Evolutionary conservation across 345 rosid genomes (phyloP).

Genomic region (Brassica carinata): DNA sequence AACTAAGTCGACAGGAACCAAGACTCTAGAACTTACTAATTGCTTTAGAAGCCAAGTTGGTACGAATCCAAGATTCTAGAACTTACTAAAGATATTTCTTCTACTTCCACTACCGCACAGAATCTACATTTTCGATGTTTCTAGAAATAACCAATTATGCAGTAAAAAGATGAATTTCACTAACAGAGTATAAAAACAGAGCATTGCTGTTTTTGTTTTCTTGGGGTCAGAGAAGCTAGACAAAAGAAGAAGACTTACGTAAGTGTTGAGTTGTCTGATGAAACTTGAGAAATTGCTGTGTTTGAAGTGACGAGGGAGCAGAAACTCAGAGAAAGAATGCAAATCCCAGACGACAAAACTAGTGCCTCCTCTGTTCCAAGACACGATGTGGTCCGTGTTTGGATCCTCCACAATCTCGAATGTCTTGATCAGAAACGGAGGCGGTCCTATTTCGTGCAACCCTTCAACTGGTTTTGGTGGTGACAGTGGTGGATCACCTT

Average conservation of each 20-base stretch:
- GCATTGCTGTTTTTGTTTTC: background rate
- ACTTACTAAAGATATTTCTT: conserved; percentile 34
- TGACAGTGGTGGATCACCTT: background rate
- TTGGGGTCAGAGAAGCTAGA: background rate
- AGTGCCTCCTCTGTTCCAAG: conserved; percentile 72
- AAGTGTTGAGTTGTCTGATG: conserved; percentile 60
- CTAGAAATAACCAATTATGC: conserved; percentile 7
- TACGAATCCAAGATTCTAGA: conserved; percentile 27
- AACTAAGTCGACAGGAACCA: conserved; percentile 17
- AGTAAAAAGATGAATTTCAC: background rate
- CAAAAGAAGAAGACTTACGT: conserved; percentile 40
- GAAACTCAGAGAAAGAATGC: conserved; percentile 46
- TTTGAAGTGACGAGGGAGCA: conserved; percentile 57
- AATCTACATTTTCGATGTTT: conserved; percentile 33
- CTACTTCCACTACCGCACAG: conserved; percentile 14
- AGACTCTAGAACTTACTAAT: conserved; percentile 38
- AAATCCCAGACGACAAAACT: conserved; percentile 59
- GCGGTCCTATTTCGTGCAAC: conserved; percentile 76
- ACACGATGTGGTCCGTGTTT: conserved; percentile 61
- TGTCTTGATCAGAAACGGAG: conserved; percentile 86
- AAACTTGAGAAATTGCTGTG: conserved; percentile 65
- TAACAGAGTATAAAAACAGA: conserved; percentile 3
- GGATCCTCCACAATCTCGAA: conserved; percentile 87
- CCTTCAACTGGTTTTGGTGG: conserved; percentile 62
- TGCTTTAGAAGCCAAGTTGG: conserved; percentile 23